Percentiles rank a stretch among this genome's conserved stretches.
Conservation (phyloP, 495 filamentous ascomycete genomes). For the Penicillium soppii region DNA sequence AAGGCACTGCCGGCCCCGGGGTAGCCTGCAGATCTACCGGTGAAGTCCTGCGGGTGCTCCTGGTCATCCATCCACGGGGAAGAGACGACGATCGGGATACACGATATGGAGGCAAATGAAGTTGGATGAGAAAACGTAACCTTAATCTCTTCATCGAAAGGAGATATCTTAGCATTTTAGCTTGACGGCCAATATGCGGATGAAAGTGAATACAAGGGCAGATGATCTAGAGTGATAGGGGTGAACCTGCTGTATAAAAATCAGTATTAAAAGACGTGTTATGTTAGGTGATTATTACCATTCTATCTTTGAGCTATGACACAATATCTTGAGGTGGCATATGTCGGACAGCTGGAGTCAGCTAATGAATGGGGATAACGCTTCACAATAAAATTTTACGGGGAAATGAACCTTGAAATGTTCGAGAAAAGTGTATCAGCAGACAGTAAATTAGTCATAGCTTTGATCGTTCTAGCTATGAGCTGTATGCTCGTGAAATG, state of each 20-base stretch:
- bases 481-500: too few relatives aligned
- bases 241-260: conserved; percentile 28
- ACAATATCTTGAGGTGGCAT: conserved; percentile 25
- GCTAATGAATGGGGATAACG: conserved; percentile 18
- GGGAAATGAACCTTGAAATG: too few relatives aligned
- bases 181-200: conserved; percentile 33
- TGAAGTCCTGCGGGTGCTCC: too few relatives aligned
- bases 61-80: too few relatives aligned
- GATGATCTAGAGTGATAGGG: conserved; percentile 28
- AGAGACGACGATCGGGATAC: conserved; percentile 27
- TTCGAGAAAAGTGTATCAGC: too few relatives aligned
- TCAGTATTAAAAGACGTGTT: background rate
- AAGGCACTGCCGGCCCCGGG: too few relatives aligned
- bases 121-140: conserved; percentile 31
- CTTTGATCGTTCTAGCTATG: too few relatives aligned
- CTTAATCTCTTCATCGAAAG: conserved; percentile 32
- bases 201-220: conserved; percentile 27
- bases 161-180: conserved; percentile 32
- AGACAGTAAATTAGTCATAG: too few relatives aligned
- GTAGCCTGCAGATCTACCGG: too few relatives aligned
- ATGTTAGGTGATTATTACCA: conserved; percentile 14
- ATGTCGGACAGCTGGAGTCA: conserved; percentile 31
- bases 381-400: background rate
- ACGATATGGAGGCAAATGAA: conserved; percentile 29
- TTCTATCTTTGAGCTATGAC: conserved; percentile 32